Evolutionary conservation across 768 basidiomycete genomes (phyloP), one percentile per base, ranked within the genome.

Genomic region (Grammothele lineata): DNA sequence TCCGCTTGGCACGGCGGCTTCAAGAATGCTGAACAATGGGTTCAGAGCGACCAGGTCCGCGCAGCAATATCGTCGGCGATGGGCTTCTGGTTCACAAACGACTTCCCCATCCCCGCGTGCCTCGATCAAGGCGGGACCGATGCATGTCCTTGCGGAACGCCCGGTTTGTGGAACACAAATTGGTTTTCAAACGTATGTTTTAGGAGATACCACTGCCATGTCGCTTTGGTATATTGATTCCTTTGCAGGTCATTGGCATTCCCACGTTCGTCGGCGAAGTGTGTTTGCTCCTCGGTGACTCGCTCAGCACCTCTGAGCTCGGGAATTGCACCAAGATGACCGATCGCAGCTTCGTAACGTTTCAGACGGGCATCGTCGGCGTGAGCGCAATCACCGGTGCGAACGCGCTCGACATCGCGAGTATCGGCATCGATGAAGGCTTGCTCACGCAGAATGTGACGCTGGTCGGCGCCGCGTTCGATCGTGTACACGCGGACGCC

Each of bases 11-110:
- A 78, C 51, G 79, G 80, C 18, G 79, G 76, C 5, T 53, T 60
- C 22, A 48, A 46, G 35, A 68, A 70, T 22, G 70, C 68, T 1
- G 64, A 63, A 12, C 64, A 74, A 50, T 78, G 67, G 46, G 68
- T 67, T 4, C 66, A 75, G 40, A 65, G 73, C 49, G 46, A 65
- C 4, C 49, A 57, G 1, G 55, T 82, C 10, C 64, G 70, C 32
- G 54, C 56, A 11, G 70, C 68, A 22, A 73, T 77, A 12, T 69
- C 71, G 3, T 53, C 59, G 12, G 81, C 78, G 12, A 77, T 85
- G 76, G 68, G 74, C 41, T 70, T 73, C 56, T 85, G 83, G 83
- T 84, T 85, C 45, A 55, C 62, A 14, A 73, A 76, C 42, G 82
- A 85, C 51, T 79, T 81, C 55, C 71, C 73, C 19, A 70, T 75